Percentiles rank a stretch among this genome's conserved stretches.
phyloP scores from a whole-genome alignment of 1,284 basidiomycete genomes.

The Sporisorium sorghi region DNA sequence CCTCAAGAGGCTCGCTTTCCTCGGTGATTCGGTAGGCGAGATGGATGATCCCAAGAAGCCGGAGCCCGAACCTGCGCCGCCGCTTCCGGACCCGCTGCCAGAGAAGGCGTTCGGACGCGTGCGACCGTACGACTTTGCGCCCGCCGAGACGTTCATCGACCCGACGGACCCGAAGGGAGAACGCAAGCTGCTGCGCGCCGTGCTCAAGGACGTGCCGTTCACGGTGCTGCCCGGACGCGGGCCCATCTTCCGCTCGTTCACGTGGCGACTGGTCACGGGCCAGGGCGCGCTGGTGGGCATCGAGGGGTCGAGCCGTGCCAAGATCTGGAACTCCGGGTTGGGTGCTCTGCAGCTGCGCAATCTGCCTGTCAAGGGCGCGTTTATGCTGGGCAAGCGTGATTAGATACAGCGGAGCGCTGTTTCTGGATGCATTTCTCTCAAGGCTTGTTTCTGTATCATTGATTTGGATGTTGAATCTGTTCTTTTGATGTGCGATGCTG shows the following conservation, averaged over 20 bases:
- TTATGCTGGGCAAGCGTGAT: slow-evolving; percentile 56
- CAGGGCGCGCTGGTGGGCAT: slow-evolving; percentile 62
- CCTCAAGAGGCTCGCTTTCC: slow-evolving; percentile 35
- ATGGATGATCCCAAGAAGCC: slow-evolving; percentile 38
- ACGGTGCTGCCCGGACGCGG: slow-evolving; percentile 55
- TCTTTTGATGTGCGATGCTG: neutral
- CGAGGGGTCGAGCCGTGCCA: slow-evolving; percentile 55
- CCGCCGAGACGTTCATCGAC: slow-evolving; percentile 55
- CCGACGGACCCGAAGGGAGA: slow-evolving; percentile 54
- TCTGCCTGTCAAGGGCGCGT: slow-evolving; percentile 63
- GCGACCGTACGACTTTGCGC: slow-evolving; percentile 56
- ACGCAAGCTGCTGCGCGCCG: slow-evolving; percentile 54
- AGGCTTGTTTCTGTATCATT: slow-evolving; percentile 1
- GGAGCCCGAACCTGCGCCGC: slow-evolving; percentile 52
- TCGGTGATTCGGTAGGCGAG: slow-evolving; percentile 12
- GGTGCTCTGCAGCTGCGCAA: slow-evolving; percentile 54
- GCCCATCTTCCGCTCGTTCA: slow-evolving; percentile 56
- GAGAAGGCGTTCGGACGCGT: slow-evolving; percentile 61
- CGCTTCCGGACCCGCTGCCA: slow-evolving; percentile 59
- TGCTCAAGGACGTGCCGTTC: slow-evolving; percentile 63
- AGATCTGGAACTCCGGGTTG: slow-evolving; percentile 65
- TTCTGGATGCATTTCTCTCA: slow-evolving; percentile 1
- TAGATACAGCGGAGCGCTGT: slow-evolving; percentile 3
- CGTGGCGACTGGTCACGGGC: slow-evolving; percentile 62
- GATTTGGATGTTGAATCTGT: slow-evolving; percentile 12